Percentiles rank a stretch among this genome's conserved stretches.
phyloP scores from a whole-genome alignment of 2,329 filamentous ascomycete genomes.

The Fusarium sp. region DNA sequence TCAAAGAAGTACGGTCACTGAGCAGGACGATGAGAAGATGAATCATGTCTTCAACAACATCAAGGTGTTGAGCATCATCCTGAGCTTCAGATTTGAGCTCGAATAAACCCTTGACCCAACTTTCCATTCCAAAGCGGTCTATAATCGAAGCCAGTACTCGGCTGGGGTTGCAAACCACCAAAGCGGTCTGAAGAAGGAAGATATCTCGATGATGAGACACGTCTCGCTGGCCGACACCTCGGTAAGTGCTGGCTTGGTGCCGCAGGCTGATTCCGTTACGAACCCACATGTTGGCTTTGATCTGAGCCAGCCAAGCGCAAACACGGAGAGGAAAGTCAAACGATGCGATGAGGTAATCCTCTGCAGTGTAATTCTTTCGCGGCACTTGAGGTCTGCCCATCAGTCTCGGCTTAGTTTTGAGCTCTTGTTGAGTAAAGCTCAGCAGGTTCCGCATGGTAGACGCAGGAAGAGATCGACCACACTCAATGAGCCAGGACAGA shows the following conservation, averaged over 20 bases:
- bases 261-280: conserved; percentile 95
- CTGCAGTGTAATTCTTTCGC: conserved; percentile 69
- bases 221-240: conserved; percentile 88
- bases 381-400: conserved; percentile 71
- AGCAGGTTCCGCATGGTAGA: conserved; percentile 77
- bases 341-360: conserved; percentile 86
- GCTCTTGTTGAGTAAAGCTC: conserved; percentile 76
- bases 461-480: conserved; percentile 79
- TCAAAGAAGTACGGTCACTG: conserved; percentile 86
- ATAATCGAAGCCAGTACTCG: conserved; percentile 89
- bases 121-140: conserved; percentile 88
- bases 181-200: conserved; percentile 89
- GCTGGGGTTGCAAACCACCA: conserved; percentile 86
- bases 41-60: conserved; percentile 95
- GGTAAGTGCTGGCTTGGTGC: conserved; percentile 94
- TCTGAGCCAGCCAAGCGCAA: conserved; percentile 96
- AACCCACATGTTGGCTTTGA: conserved; percentile 99
- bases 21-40: conserved; percentile 92
- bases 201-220: conserved; percentile 95
- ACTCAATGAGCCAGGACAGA: conserved; percentile 94
- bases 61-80: conserved; percentile 88
- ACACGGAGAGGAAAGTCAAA: conserved; percentile 96
- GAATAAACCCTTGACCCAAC: conserved; percentile 89
- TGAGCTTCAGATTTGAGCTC: conserved; percentile 77
- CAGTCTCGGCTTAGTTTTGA: conserved; percentile 72